phyloP scores from a whole-genome alignment of 2,329 filamentous ascomycete genomes.

The Dactylellina cionopaga region DNA sequence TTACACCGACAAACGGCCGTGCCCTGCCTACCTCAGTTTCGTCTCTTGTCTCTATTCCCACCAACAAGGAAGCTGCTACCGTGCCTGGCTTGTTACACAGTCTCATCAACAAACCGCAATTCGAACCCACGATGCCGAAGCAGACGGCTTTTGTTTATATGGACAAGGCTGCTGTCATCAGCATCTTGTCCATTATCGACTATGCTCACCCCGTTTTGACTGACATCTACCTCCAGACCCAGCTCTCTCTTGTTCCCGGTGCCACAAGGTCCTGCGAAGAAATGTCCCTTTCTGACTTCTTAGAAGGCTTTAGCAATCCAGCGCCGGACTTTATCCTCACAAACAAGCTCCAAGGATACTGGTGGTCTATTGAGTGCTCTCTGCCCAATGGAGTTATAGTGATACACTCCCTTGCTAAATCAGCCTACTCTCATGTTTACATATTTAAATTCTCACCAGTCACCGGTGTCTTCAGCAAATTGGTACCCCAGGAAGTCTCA shows the following conservation, averaged over 20 bases:
- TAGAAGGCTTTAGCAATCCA: conserved; percentile 36
- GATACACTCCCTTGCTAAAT: conserved; percentile 44
- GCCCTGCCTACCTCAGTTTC: neutral
- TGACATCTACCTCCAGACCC: conserved; percentile 39
- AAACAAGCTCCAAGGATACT: conserved; percentile 16
- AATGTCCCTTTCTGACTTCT: conserved; percentile 15
- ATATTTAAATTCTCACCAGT: conserved; percentile 46
- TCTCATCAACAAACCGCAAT: neutral
- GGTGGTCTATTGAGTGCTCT: conserved; percentile 46
- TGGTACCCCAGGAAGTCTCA: conserved; percentile 32
- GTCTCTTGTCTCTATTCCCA: conserved; percentile 6
- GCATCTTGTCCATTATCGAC: conserved; percentile 22
- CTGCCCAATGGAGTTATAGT: conserved; percentile 43
- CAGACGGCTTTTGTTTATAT: conserved; percentile 37
- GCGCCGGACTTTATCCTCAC: conserved; percentile 18
- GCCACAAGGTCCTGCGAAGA: conserved; percentile 15
- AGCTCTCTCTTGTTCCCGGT: neutral
- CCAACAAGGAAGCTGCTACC: neutral
- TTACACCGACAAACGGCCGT: neutral
- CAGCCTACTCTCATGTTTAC: conserved; percentile 35
- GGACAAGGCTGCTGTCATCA: conserved; percentile 29
- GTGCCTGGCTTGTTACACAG: conserved; percentile 4
- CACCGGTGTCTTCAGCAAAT: conserved; percentile 40
- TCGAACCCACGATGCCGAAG: conserved; percentile 15
- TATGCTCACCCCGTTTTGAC: conserved; percentile 14